Percentiles rank a stretch among this genome's conserved stretches.
phyloP scores from a whole-genome alignment of 148 eudicot genomes.

The Hydrangea macrophylla region DNA sequence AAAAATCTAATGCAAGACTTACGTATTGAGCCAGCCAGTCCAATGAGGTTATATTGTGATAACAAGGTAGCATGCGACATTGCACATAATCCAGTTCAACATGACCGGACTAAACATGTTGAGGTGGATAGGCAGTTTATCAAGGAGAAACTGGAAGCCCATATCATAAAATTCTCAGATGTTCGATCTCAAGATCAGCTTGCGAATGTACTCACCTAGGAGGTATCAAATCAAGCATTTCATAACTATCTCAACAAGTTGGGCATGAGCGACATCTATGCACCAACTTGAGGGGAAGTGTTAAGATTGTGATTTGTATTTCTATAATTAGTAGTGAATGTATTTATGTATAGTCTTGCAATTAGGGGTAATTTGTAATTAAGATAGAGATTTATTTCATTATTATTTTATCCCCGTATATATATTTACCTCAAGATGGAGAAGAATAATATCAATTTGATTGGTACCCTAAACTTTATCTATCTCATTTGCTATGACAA shows the following conservation, averaged over 20 bases:
- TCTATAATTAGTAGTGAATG: too few relatives aligned
- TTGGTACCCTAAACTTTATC: too few relatives aligned
- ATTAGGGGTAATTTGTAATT: too few relatives aligned
- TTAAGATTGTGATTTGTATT: too few relatives aligned
- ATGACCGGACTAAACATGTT: not conserved
- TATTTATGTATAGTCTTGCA: too few relatives aligned
- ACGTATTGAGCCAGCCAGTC: not conserved
- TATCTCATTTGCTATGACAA: too few relatives aligned
- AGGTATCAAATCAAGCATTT: not conserved
- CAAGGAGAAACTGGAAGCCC: not conserved
- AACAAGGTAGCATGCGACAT: not conserved
- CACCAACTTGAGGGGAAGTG: too few relatives aligned
- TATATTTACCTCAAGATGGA: too few relatives aligned
- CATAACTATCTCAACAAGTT: not conserved
- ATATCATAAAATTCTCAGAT: not conserved
- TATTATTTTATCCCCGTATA: too few relatives aligned
- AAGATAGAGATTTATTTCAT: too few relatives aligned
- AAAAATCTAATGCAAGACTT: slow-evolving; percentile 1
- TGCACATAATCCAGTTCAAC: not conserved
- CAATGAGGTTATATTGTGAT: too few relatives aligned
- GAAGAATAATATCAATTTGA: too few relatives aligned
- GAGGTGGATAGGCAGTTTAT: not conserved
- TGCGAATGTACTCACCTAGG: not conserved
- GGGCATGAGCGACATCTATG: not conserved
- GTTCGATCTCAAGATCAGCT: slow-evolving; percentile 2